phyloP scores from a whole-genome alignment of 257 asterid genomes.

The Ilex asprella region DNA sequence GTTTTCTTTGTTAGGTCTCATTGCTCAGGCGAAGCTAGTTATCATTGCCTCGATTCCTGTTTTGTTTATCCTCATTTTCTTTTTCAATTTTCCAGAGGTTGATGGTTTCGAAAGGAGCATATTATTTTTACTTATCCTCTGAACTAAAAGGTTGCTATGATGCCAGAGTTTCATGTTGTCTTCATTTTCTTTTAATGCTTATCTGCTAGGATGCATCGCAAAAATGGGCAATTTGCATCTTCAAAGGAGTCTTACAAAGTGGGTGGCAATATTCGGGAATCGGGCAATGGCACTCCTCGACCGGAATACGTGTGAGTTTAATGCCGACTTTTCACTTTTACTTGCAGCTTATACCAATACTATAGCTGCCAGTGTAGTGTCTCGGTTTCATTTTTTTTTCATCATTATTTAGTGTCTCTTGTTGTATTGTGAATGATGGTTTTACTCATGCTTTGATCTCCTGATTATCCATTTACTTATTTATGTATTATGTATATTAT shows the following conservation, averaged over 20 bases:
- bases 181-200: constrained; percentile 3
- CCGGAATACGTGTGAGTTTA: constrained; percentile 33
- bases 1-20: too few relatives aligned
- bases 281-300: constrained; percentile 22
- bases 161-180: constrained; percentile 5
- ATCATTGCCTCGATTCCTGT: too few relatives aligned
- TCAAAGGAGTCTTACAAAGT: constrained; percentile 20
- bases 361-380: background rate
- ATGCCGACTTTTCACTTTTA: constrained; percentile 12
- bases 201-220: constrained; percentile 40
- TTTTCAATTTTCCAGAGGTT: too few relatives aligned
- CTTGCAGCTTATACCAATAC: background rate
- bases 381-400: background rate
- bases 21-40: too few relatives aligned
- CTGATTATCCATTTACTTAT: constrained; percentile 5
- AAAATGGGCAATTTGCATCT: constrained; percentile 50
- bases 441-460: background rate
- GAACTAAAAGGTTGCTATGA: background rate
- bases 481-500: background rate
- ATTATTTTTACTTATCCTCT: constrained; percentile 1
- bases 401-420: background rate
- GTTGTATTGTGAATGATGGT: background rate
- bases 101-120: background rate
- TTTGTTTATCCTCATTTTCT: too few relatives aligned
- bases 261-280: constrained; percentile 25